These are phyloP conservation scores for Macrotyloma uniflorum DNA, from an alignment of 306 rosid genomes.

Conservation along the genomic window DNA sequence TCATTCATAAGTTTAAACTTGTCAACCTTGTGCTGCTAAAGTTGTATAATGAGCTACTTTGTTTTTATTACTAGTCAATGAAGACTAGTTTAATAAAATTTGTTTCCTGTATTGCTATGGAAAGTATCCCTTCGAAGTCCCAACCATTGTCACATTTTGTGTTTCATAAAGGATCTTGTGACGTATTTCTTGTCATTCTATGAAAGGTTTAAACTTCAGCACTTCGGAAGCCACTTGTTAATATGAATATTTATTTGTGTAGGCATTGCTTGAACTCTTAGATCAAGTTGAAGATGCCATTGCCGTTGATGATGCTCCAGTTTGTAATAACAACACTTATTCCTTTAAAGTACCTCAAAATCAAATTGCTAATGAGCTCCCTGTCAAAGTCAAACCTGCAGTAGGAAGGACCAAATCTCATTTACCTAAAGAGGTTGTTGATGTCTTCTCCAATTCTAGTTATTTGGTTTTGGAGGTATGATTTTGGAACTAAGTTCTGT, in stretches of 20 bases:
- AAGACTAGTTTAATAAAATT: neutral
- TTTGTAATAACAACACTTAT: slow-evolving; percentile 42
- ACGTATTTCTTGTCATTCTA: slow-evolving; percentile 25
- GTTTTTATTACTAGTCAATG: neutral
- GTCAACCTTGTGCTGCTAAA: slow-evolving; percentile 1
- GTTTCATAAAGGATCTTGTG: slow-evolving; percentile 25
- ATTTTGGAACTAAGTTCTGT: slow-evolving; percentile 18
- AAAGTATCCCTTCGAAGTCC: neutral
- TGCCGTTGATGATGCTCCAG: slow-evolving; percentile 57
- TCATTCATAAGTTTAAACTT: neutral
- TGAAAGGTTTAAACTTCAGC: neutral
- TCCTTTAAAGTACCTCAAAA: slow-evolving; percentile 46
- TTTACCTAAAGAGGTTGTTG: slow-evolving; percentile 22
- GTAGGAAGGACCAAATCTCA: slow-evolving; percentile 34
- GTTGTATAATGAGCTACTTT: neutral
- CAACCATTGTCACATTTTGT: slow-evolving; percentile 2
- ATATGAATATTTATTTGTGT: slow-evolving; percentile 29
- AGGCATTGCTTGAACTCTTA: slow-evolving; percentile 94
- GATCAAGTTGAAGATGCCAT: slow-evolving; percentile 96
- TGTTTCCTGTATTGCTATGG: neutral
- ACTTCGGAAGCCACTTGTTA: slow-evolving; percentile 18
- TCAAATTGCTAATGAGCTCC: slow-evolving; percentile 36
- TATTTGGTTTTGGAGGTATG: slow-evolving; percentile 93
- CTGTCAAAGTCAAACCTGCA: slow-evolving; percentile 42
- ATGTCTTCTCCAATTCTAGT: slow-evolving; percentile 42